Conservation (phyloP, 2,329 filamentous ascomycete species). For the Epichloe uncinata region DNA sequence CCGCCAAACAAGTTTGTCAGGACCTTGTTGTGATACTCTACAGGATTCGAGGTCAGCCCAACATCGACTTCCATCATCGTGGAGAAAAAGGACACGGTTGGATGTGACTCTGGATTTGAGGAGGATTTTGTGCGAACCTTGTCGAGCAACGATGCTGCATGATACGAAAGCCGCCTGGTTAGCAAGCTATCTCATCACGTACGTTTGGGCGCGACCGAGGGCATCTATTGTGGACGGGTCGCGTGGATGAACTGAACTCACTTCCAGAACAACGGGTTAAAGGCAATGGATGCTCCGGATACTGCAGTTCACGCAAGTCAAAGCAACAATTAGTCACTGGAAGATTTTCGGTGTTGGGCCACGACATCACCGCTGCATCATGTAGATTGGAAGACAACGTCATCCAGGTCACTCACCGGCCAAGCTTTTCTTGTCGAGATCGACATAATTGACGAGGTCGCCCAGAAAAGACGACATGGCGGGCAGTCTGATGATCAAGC, state of each 20-base stretch:
- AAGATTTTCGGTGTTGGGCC: background rate
- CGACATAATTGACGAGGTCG: slow-evolving; percentile 48
- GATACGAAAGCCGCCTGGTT: background rate
- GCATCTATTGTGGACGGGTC: background rate
- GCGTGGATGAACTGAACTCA: slow-evolving; percentile 35
- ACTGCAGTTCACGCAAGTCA: slow-evolving; percentile 36
- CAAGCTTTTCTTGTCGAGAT: slow-evolving; percentile 54
- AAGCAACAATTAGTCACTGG: slow-evolving; percentile 3
- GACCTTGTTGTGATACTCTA: slow-evolving; percentile 85
- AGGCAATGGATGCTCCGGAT: slow-evolving; percentile 67
- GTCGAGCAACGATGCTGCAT: slow-evolving; percentile 63
- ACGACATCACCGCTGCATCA: background rate
- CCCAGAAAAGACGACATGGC: slow-evolving; percentile 27
- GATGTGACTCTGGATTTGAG: background rate
- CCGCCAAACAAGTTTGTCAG: slow-evolving; percentile 79
- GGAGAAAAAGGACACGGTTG: slow-evolving; percentile 7
- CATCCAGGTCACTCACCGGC: slow-evolving; percentile 36
- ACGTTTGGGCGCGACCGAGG: background rate
- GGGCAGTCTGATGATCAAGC: slow-evolving; percentile 1
- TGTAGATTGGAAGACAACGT: background rate
- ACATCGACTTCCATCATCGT: slow-evolving; percentile 9
- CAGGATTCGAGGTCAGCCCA: slow-evolving; percentile 5
- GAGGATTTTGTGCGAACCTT: slow-evolving; percentile 39
- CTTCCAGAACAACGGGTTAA: slow-evolving; percentile 99
- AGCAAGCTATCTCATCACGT: background rate